A percentile compares a stretch with the other conserved stretches of the same genome.
phyloP scores from a whole-genome alignment of 306 rosid species.

The Hippophae rhamnoides region DNA sequence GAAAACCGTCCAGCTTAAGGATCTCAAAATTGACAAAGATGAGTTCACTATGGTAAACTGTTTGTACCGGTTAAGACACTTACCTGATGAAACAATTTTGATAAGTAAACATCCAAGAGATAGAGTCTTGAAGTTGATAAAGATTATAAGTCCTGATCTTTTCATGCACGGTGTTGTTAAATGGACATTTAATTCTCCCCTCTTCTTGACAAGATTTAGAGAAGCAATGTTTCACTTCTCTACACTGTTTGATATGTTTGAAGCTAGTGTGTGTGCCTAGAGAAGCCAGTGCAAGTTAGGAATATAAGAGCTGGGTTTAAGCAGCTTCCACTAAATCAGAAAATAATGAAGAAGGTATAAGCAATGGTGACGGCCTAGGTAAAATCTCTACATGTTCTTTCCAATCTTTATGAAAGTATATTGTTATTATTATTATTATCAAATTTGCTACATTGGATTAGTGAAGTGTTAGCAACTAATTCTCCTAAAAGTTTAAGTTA shows the following conservation, averaged over 20 bases:
- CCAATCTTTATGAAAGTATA: too few species aligned
- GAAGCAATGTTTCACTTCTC: slow-evolving; percentile 27
- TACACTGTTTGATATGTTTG: slow-evolving; percentile 15
- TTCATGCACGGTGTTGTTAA: slow-evolving; percentile 53
- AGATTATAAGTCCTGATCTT: slow-evolving; percentile 47
- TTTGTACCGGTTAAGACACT: slow-evolving; percentile 26
- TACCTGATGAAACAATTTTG: slow-evolving; percentile 40
- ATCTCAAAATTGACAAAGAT: slow-evolving; percentile 3
- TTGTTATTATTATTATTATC: too few species aligned
- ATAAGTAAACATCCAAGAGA: slow-evolving; percentile 39
- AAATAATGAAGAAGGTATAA: slow-evolving; percentile 15
- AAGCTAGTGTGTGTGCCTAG: slow-evolving; percentile 3
- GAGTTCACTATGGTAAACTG: slow-evolving; percentile 5
- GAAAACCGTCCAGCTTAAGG: slow-evolving; percentile 1
- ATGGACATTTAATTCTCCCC: slow-evolving; percentile 30
- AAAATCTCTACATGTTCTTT: too few species aligned
- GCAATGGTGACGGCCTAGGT: background rate
- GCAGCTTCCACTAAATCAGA: slow-evolving; percentile 17
- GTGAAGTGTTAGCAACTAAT: too few species aligned
- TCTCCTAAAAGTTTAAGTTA: too few species aligned
- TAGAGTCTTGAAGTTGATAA: slow-evolving; percentile 43
- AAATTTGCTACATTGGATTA: too few species aligned
- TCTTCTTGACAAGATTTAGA: slow-evolving; percentile 20
- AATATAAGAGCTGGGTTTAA: slow-evolving; percentile 21
- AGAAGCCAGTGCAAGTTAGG: slow-evolving; percentile 12